These are phyloP conservation scores for Phytophthora sp. DNA, from an alignment of 352 stramenopile species.

Conservation along the genomic window DNA sequence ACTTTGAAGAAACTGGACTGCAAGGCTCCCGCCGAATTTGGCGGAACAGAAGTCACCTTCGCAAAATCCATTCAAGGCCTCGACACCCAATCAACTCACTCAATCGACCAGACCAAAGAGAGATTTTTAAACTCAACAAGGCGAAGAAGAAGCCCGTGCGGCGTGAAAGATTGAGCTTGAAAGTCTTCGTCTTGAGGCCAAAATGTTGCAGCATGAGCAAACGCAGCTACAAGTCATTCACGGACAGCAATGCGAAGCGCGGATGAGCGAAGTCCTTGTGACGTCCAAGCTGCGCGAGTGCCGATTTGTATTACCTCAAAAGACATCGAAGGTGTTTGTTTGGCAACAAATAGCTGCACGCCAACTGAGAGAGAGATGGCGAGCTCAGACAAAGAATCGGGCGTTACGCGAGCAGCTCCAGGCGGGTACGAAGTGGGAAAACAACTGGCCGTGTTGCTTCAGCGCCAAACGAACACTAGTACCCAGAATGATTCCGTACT, in stretches of 20 bases:
- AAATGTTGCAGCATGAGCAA: conserved; percentile 33
- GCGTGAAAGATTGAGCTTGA: conserved; percentile 31
- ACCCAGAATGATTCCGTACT: neutral
- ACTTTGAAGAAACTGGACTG: neutral
- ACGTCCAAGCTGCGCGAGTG: neutral
- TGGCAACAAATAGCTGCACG: conserved; percentile 20
- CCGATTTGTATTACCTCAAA: conserved; percentile 3
- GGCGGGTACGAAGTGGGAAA: conserved; percentile 3
- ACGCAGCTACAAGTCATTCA: neutral
- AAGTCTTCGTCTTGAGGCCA: conserved; percentile 23
- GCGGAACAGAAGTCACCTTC: too few species aligned
- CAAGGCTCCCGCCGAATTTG: too few species aligned
- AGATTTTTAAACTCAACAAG: neutral
- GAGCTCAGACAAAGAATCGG: conserved; percentile 19
- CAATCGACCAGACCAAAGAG: too few species aligned
- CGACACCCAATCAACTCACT: too few species aligned
- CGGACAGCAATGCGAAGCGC: too few species aligned
- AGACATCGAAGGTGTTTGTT: neutral
- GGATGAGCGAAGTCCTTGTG: neutral
- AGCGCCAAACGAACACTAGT: conserved; percentile 10
- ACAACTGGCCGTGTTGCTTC: conserved; percentile 7
- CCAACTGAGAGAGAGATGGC: conserved; percentile 15
- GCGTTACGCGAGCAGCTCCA: conserved; percentile 18
- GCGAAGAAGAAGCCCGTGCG: conserved; percentile 18
- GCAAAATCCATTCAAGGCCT: too few species aligned